phyloP scores from a whole-genome alignment of 495 filamentous ascomycete genomes.

The Lineolata rhizophorae region DNA sequence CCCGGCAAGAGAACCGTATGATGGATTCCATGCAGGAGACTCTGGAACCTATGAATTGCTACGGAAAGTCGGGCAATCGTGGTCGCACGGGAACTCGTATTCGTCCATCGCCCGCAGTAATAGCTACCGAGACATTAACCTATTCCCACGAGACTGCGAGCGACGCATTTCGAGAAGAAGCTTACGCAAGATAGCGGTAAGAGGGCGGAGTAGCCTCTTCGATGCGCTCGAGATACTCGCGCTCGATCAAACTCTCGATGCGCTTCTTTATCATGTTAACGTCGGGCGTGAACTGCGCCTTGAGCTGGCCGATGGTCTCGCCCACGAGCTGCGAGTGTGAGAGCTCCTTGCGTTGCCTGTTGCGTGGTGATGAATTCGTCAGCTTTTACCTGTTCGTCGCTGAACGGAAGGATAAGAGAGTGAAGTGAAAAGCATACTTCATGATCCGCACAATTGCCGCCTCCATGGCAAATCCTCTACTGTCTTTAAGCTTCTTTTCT shows the following conservation, averaged over 20 bases:
- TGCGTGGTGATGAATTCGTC: constrained; percentile 5
- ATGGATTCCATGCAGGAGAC: no score
- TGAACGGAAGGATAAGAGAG: constrained; percentile 2
- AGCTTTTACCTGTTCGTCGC: constrained; percentile 1
- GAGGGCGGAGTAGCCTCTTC: constrained; percentile 42
- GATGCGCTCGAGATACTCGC: constrained; percentile 84
- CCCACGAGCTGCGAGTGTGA: constrained; percentile 59
- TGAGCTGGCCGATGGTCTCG: constrained; percentile 67
- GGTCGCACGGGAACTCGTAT: no score
- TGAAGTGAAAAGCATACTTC: constrained; percentile 42
- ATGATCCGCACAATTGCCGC: constrained; percentile 86
- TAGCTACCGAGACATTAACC: no score
- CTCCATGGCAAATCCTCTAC: constrained; percentile 56
- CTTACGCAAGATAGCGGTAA: constrained; percentile 56
- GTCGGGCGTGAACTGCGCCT: constrained; percentile 68
- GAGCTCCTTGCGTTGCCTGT: constrained; percentile 74
- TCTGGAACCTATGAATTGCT: no score
- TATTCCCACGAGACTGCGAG: no score
- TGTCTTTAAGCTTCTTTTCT: constrained; percentile 68
- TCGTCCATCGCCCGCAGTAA: no score
- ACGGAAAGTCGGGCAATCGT: no score
- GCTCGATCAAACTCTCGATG: constrained; percentile 80
- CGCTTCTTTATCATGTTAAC: constrained; percentile 77
- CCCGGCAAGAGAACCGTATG: no score
- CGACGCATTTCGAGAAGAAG: no score